Evolutionary conservation across 2,329 filamentous ascomycete species (phyloP).

Genomic region (Taxawa tesnikishii): DNA sequence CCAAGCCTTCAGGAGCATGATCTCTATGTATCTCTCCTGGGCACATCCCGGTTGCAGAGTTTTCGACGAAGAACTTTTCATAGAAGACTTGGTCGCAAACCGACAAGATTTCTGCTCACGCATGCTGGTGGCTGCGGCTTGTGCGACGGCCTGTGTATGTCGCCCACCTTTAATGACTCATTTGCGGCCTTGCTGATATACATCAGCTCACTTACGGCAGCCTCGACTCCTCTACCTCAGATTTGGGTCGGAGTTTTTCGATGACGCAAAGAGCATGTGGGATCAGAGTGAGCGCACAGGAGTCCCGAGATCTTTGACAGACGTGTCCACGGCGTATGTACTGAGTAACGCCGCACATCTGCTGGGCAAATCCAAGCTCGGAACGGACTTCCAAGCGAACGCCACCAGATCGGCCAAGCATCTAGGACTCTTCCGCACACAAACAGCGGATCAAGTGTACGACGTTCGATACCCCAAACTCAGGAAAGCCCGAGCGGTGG

Average conservation of each 20-base stretch:
- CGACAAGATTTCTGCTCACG: constrained; percentile 10
- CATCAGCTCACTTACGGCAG: not conserved
- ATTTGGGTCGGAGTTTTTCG: not conserved
- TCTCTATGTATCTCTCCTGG: constrained; percentile 12
- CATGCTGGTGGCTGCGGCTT: constrained; percentile 10
- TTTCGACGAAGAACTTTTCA: constrained; percentile 12
- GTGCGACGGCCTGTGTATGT: not conserved
- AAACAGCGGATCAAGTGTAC: not conserved
- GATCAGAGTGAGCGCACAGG: not conserved
- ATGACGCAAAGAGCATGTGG: not conserved
- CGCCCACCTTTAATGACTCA: not conserved
- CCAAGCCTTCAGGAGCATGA: constrained; percentile 9
- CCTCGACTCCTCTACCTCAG: not conserved
- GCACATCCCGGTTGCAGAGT: constrained; percentile 11
- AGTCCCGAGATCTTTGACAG: not conserved
- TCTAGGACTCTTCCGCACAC: not conserved
- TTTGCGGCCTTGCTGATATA: not conserved
- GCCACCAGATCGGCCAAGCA: not conserved
- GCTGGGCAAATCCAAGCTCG: not conserved
- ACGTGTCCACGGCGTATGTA: not conserved
- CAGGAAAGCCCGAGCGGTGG: not conserved
- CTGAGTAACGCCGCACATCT: not conserved
- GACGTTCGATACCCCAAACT: not conserved
- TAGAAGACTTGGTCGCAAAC: constrained; percentile 8
- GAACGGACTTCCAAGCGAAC: not conserved